Evolutionary conservation across 148 eudicot genomes (phyloP).

Genomic region (Cornus florida): DNA sequence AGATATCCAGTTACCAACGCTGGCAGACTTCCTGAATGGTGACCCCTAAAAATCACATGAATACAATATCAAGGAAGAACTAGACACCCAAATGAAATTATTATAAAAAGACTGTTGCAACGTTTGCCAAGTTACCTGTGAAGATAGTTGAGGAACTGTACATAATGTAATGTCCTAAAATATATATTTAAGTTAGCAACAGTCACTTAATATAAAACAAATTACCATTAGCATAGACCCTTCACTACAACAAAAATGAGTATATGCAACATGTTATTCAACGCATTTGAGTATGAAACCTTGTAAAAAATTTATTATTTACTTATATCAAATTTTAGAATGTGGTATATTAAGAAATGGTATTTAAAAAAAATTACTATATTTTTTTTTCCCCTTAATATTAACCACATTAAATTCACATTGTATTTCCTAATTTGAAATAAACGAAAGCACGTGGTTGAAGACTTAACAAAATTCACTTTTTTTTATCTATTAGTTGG

Average conservation of each 20-base stretch:
- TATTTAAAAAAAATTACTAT: too few relatives aligned
- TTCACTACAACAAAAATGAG: not conserved
- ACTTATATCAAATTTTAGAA: too few relatives aligned
- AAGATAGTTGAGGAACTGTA: conserved; percentile 47
- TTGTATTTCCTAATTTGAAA: too few relatives aligned
- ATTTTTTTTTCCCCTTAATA: too few relatives aligned
- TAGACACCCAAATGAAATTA: conserved; percentile 12
- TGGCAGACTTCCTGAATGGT: conserved; percentile 80
- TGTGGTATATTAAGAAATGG: too few relatives aligned
- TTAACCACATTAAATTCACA: too few relatives aligned
- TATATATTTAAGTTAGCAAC: conserved; percentile 36
- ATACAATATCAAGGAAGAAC: conserved; percentile 26
- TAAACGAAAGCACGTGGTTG: too few relatives aligned
- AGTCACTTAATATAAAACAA: conserved; percentile 8
- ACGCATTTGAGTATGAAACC: too few relatives aligned
- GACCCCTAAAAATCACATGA: conserved; percentile 57
- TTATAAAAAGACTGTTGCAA: not conserved
- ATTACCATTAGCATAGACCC: conserved; percentile 5
- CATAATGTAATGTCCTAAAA: conserved; percentile 69
- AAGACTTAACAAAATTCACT: too few relatives aligned
- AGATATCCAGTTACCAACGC: conserved; percentile 85
- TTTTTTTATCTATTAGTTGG: too few relatives aligned
- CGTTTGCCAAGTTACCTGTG: conserved; percentile 45
- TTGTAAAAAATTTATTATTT: too few relatives aligned
- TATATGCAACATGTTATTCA: too few relatives aligned